Percentiles rank a stretch among this genome's conserved stretches.
Evolutionary conservation across 192 early-diverging fungal species (phyloP).

Genomic region (Backusella luteola): DNA sequence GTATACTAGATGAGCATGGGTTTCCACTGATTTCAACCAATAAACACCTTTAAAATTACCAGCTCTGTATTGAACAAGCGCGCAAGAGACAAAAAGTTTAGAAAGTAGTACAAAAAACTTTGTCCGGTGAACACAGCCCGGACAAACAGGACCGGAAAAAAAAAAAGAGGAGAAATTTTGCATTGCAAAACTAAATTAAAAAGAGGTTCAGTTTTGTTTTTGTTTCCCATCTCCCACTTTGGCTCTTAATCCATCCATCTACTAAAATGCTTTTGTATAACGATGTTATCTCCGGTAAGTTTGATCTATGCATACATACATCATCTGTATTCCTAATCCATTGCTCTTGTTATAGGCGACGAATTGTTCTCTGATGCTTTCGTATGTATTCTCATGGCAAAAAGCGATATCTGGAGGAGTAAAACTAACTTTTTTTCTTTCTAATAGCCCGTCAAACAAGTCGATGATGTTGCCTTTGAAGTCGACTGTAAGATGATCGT

Average conservation of each 20-base stretch:
- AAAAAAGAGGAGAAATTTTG: background rate
- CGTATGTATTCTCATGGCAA: constrained; percentile 18
- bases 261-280: constrained; percentile 65
- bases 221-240: background rate
- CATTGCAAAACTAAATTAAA: background rate
- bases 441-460: constrained; percentile 47
- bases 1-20: no score
- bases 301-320: background rate
- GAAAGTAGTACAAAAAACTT: no score
- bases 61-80: no score
- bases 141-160: background rate
- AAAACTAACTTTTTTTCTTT: background rate
- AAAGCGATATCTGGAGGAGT: background rate
- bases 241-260: constrained; percentile 25
- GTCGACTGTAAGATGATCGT: constrained; percentile 78
- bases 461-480: constrained; percentile 68
- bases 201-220: background rate
- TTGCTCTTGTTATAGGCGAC: constrained; percentile 54
- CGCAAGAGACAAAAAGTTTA: no score
- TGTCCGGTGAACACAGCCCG: background rate
- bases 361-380: constrained; percentile 93
- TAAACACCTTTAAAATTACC: no score
- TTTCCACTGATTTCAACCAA: no score
- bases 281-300: constrained; percentile 66
- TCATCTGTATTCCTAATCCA: background rate